A percentile compares a stretch with the other conserved stretches of the same genome.
These are phyloP conservation scores for Tulasnella sp. DNA, from an alignment of 768 basidiomycete genomes.

Conservation along the genomic window DNA sequence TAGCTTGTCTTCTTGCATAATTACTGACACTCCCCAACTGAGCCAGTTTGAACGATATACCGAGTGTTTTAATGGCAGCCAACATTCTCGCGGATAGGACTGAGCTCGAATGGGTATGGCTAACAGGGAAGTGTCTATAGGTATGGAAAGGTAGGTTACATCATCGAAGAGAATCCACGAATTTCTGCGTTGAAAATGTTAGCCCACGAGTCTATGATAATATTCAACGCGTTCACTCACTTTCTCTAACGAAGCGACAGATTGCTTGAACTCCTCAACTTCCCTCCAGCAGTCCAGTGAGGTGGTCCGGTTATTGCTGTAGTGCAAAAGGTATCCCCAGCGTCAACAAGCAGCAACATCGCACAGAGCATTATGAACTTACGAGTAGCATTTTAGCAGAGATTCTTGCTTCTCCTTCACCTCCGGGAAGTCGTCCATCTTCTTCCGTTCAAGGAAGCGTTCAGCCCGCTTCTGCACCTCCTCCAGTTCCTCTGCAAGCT, in stretches of 20 bases:
- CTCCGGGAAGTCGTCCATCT: conserved; percentile 47
- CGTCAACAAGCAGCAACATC: neutral
- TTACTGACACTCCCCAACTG: neutral
- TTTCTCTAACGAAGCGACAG: conserved; percentile 61
- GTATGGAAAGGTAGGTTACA: neutral
- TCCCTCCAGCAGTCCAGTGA: conserved; percentile 70
- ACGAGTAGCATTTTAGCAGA: conserved; percentile 72
- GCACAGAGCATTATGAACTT: conserved; percentile 24
- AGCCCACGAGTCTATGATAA: neutral
- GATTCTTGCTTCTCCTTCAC: conserved; percentile 52
- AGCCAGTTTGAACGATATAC: neutral
- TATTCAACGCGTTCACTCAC: conserved; percentile 31
- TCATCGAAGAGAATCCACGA: conserved; percentile 24
- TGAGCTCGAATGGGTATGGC: neutral
- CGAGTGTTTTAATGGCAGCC: neutral
- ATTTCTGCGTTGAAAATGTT: conserved; percentile 14
- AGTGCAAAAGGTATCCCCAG: conserved; percentile 1
- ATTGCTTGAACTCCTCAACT: conserved; percentile 59
- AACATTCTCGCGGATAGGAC: neutral
- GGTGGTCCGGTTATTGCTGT: conserved; percentile 39
- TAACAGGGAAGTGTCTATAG: neutral
- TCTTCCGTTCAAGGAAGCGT: conserved; percentile 51
- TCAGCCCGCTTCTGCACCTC: conserved; percentile 67
- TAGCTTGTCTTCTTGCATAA: neutral
- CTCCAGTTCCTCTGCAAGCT: conserved; percentile 65